A percentile compares a stretch with the other conserved stretches of the same genome.
These are phyloP conservation scores for Crithidia sp. DNA, from an alignment of 208 protist genomes.

Conservation along the genomic window DNA sequence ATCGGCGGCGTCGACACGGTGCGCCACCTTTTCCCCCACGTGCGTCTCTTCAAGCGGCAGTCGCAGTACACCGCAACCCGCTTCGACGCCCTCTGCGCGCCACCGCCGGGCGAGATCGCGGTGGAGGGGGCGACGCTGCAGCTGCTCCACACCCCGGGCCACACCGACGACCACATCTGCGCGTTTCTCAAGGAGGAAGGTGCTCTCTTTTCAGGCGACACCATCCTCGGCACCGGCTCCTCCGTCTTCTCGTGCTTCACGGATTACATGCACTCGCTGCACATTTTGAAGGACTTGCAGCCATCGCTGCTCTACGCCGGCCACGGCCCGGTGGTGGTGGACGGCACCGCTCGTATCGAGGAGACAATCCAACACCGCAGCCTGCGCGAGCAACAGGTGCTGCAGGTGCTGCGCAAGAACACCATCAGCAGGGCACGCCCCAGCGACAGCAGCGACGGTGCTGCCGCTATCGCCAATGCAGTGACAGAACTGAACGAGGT, in stretches of 20 bases:
- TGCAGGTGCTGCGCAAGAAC: slow-evolving; percentile 34
- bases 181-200: slow-evolving; percentile 54
- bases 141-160: slow-evolving; percentile 58
- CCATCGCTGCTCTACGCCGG: slow-evolving; percentile 55
- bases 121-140: slow-evolving; percentile 61
- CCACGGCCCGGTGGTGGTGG: slow-evolving; percentile 62
- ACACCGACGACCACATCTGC: slow-evolving; percentile 76
- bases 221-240: slow-evolving; percentile 60
- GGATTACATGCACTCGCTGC: slow-evolving; percentile 65
- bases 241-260: slow-evolving; percentile 66
- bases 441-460: not conserved
- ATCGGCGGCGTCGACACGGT: slow-evolving; percentile 60
- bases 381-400: slow-evolving; percentile 64
- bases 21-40: slow-evolving; percentile 42
- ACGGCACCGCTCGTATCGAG: slow-evolving; percentile 44
- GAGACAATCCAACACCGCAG: slow-evolving; percentile 65
- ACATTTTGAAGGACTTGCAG: slow-evolving; percentile 30
- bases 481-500: not conserved
- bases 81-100: slow-evolving; percentile 32
- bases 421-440: not conserved
- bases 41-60: slow-evolving; percentile 51
- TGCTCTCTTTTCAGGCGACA: slow-evolving; percentile 73
- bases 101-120: slow-evolving; percentile 30
- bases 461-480: not conserved
- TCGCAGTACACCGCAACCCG: slow-evolving; percentile 33